Evolutionary conservation across 176 grass and related monocot genomes (phyloP).

Genomic region (Aechmea fasciata): DNA sequence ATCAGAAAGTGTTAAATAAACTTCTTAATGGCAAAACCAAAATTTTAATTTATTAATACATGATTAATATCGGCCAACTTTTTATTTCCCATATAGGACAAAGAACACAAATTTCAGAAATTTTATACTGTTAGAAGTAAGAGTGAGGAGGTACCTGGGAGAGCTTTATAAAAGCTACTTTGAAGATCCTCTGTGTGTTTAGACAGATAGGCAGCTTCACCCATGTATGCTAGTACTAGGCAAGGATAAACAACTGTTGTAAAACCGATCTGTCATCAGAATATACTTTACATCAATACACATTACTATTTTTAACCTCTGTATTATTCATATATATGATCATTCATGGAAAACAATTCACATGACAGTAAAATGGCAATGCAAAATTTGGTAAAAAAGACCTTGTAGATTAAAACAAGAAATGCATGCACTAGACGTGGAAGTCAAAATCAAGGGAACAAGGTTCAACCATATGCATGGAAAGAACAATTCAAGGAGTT

Average conservation of each 20-base stretch:
- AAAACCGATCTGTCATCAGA: constrained; percentile 59
- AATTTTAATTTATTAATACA: neutral
- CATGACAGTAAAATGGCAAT: too few relatives aligned
- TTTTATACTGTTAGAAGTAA: too few relatives aligned
- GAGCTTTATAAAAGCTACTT: constrained; percentile 88
- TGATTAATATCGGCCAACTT: neutral
- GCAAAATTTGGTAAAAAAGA: too few relatives aligned
- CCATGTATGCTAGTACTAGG: constrained; percentile 89
- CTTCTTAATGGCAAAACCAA: neutral
- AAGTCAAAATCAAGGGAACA: neutral
- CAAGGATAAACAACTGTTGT: constrained; percentile 73
- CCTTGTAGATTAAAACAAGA: too few relatives aligned
- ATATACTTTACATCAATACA: constrained; percentile 23
- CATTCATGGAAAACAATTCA: neutral
- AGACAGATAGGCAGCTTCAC: constrained; percentile 81
- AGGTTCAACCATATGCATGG: too few relatives aligned
- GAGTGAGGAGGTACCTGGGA: constrained; percentile 41
- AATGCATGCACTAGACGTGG: neutral
- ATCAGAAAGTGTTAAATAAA: neutral
- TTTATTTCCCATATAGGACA: too few relatives aligned
- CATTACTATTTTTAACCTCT: constrained; percentile 3
- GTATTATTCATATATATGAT: neutral
- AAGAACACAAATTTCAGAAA: too few relatives aligned
- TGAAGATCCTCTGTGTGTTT: constrained; percentile 75
- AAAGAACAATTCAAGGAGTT: too few relatives aligned